Percentiles rank a stretch among this genome's conserved stretches.
phyloP scores from a whole-genome alignment of 306 rosid species.

The Castanea sativa region DNA sequence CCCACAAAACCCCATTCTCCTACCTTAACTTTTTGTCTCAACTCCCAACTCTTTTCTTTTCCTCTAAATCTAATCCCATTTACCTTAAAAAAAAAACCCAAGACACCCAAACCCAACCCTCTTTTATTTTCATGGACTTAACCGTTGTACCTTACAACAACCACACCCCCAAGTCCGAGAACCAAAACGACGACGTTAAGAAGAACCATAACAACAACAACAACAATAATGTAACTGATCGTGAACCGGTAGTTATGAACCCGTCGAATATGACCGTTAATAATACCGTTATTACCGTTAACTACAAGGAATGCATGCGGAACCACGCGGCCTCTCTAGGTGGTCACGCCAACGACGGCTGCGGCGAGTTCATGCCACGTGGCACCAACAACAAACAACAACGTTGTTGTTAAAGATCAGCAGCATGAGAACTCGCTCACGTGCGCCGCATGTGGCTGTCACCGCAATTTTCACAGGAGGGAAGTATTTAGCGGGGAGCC shows the following conservation, averaged over 20 bases:
- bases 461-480: constrained; percentile 23
- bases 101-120: not conserved
- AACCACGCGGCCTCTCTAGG: constrained; percentile 26
- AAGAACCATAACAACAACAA: not conserved
- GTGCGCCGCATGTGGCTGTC: constrained; percentile 26
- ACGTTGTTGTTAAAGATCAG: too few relatives aligned
- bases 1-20: too few relatives aligned
- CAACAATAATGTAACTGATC: not conserved
- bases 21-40: not conserved
- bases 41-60: not conserved
- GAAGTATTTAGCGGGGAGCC: not conserved
- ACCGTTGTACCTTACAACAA: constrained; percentile 28
- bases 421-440: not conserved
- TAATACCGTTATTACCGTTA: not conserved
- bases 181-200: constrained; percentile 13
- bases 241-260: not conserved
- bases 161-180: constrained; percentile 6
- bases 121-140: constrained; percentile 14
- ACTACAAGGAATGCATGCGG: constrained; percentile 14
- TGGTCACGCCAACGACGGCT: constrained; percentile 24
- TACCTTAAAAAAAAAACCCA: not conserved
- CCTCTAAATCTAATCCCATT: not conserved
- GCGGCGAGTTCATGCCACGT: constrained; percentile 25
- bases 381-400: not conserved
- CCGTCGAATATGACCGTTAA: not conserved